A percentile compares a stretch with the other conserved stretches of the same genome.
Conservation (phyloP, 1,284 basidiomycete species). For the Anthracocystis setariae region DNA sequence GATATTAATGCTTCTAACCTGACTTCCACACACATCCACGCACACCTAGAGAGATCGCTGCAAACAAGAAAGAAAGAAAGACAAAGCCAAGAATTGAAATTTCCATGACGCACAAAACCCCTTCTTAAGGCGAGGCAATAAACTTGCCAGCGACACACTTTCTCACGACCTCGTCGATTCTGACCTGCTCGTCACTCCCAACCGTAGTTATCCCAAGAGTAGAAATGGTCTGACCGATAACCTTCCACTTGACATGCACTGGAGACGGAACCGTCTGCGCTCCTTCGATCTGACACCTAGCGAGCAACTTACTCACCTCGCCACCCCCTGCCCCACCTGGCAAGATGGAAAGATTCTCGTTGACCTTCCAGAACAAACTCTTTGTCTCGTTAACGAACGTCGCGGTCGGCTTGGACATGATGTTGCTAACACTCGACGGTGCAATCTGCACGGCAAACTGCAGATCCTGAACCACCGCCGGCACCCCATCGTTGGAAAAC, state of each 20-base stretch:
- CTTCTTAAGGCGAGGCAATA: conserved; percentile 36
- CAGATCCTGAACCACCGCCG: conserved; percentile 58
- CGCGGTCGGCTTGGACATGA: conserved; percentile 72
- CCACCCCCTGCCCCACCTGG: not conserved
- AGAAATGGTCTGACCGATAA: conserved; percentile 66
- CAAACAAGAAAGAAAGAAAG: not conserved
- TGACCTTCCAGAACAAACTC: conserved; percentile 69
- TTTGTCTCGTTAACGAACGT: conserved; percentile 68
- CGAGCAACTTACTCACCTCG: conserved; percentile 70
- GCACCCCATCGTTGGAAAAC: not conserved
- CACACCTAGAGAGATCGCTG: not conserved
- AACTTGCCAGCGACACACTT: conserved; percentile 41
- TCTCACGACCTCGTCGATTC: conserved; percentile 36
- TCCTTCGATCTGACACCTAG: conserved; percentile 69
- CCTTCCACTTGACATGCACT: conserved; percentile 69
- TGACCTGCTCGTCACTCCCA: not conserved
- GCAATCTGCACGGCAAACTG: conserved; percentile 68
- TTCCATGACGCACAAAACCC: conserved; percentile 4
- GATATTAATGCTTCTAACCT: too few species aligned
- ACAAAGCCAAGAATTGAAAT: not conserved
- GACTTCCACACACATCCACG: too few species aligned
- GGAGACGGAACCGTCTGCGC: conserved; percentile 62
- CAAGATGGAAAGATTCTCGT: conserved; percentile 46
- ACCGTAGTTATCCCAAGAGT: conserved; percentile 10
- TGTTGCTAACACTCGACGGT: conserved; percentile 68